Evolutionary conservation across 208 protist species (phyloP).

Genomic region (Trypanosoma vivax): DNA sequence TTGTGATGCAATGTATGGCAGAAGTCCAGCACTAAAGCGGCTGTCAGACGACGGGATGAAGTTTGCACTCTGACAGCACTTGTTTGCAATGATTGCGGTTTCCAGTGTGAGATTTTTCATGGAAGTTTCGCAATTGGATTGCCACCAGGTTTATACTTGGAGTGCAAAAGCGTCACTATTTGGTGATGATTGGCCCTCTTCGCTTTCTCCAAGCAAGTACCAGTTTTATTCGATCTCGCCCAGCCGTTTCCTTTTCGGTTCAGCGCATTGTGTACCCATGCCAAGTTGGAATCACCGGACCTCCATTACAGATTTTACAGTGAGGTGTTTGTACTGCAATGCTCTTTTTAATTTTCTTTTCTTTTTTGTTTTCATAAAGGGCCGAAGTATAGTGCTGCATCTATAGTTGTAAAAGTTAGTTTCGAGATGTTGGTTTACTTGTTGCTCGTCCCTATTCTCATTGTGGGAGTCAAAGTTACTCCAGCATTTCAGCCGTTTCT

Average conservation of each 20-base stretch:
- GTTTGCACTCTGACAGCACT: slow-evolving; percentile 11
- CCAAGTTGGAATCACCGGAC: too few species aligned
- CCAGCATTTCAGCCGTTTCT: slow-evolving; percentile 31
- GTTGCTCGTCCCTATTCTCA: slow-evolving; percentile 47
- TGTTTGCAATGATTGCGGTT: not conserved
- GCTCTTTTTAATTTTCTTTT: not conserved
- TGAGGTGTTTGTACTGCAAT: too few species aligned
- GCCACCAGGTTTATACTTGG: too few species aligned
- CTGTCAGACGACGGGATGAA: slow-evolving; percentile 9
- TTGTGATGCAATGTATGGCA: slow-evolving; percentile 20
- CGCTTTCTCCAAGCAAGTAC: too few species aligned
- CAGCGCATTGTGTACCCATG: too few species aligned
- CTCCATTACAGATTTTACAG: too few species aligned
- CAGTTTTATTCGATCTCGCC: too few species aligned
- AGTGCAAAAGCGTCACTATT: too few species aligned
- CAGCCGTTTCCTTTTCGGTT: too few species aligned
- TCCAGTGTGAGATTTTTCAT: not conserved
- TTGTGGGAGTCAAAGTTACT: slow-evolving; percentile 36
- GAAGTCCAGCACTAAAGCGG: not conserved
- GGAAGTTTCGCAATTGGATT: too few species aligned
- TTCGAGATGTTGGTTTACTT: slow-evolving; percentile 83
- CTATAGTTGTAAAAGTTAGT: too few species aligned
- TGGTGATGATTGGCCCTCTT: too few species aligned
- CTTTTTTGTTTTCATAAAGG: not conserved
- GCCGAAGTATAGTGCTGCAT: not conserved